A percentile compares a stretch with the other conserved stretches of the same genome.
These are phyloP conservation scores for Leishmania lainsoni DNA, from an alignment of 208 protist species.

Conservation along the genomic window DNA sequence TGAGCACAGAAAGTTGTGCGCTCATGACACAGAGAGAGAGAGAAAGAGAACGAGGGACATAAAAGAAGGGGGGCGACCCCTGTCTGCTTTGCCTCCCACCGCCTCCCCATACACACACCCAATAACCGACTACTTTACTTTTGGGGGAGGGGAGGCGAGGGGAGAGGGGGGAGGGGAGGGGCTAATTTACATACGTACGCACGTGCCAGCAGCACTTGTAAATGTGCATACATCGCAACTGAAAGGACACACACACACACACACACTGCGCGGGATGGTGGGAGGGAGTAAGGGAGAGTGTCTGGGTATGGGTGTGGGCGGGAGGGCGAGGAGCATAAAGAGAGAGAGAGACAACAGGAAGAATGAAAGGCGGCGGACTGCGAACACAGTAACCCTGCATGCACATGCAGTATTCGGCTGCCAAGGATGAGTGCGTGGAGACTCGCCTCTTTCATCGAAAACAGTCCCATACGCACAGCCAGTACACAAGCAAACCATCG, in stretches of 20 bases:
- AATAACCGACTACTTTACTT: not conserved
- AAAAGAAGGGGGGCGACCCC: not conserved
- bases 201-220: not conserved
- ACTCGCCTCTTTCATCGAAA: not conserved
- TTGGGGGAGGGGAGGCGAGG: too few relatives aligned
- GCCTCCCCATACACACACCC: not conserved
- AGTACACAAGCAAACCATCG: not conserved
- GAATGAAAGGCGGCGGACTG: not conserved
- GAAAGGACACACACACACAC: not conserved
- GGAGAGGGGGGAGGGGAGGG: too few relatives aligned
- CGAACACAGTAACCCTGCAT: not conserved
- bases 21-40: not conserved
- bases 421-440: not conserved
- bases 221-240: not conserved
- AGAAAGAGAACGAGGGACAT: not conserved
- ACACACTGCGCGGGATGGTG: not conserved
- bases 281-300: not conserved
- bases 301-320: too few relatives aligned
- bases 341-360: not conserved
- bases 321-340: not conserved
- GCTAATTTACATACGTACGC: constrained; percentile 3
- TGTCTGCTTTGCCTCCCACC: not conserved
- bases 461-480: not conserved
- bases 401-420: not conserved
- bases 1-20: not conserved